Evolutionary conservation across 208 protist species (phyloP).

Genomic region (Trypanosoma conorhini): DNA sequence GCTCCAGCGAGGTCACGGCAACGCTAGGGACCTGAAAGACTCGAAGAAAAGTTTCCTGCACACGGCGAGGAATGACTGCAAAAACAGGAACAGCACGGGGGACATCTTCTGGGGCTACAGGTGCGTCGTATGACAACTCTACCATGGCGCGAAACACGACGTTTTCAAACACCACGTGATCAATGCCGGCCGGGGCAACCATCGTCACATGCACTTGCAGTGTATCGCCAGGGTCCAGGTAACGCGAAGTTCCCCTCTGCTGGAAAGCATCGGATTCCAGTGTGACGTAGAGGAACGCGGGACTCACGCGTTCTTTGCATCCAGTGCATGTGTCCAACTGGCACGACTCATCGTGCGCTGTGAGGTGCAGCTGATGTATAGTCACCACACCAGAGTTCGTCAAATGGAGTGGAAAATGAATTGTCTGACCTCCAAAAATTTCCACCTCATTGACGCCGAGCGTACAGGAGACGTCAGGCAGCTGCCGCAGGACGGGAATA

Average conservation of each 20-base stretch:
- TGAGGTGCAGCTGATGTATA: constrained; percentile 64
- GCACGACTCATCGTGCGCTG: constrained; percentile 80
- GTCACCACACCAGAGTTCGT: constrained; percentile 73
- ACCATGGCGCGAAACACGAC: constrained; percentile 80
- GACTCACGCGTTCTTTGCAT: constrained; percentile 69
- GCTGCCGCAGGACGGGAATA: constrained; percentile 73
- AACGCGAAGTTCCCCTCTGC: constrained; percentile 20
- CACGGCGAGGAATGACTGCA: constrained; percentile 82
- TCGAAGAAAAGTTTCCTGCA: constrained; percentile 81
- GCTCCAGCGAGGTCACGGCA: constrained; percentile 46
- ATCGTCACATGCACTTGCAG: constrained; percentile 60
- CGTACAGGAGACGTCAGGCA: constrained; percentile 79
- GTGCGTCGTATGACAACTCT: constrained; percentile 60
- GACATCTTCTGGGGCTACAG: constrained; percentile 61
- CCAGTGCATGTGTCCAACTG: constrained; percentile 82
- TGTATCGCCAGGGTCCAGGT: constrained; percentile 64
- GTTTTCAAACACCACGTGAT: constrained; percentile 51
- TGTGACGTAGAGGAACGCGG: constrained; percentile 39
- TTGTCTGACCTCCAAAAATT: constrained; percentile 79
- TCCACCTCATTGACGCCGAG: constrained; percentile 70
- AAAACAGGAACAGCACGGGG: constrained; percentile 83
- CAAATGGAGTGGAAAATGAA: constrained; percentile 65
- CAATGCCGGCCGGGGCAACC: constrained; percentile 49
- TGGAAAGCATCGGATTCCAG: constrained; percentile 61
- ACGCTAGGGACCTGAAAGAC: constrained; percentile 78